Evolutionary conservation across 768 basidiomycete species (phyloP).

Genomic region (Gymnopilus dilepis): DNA sequence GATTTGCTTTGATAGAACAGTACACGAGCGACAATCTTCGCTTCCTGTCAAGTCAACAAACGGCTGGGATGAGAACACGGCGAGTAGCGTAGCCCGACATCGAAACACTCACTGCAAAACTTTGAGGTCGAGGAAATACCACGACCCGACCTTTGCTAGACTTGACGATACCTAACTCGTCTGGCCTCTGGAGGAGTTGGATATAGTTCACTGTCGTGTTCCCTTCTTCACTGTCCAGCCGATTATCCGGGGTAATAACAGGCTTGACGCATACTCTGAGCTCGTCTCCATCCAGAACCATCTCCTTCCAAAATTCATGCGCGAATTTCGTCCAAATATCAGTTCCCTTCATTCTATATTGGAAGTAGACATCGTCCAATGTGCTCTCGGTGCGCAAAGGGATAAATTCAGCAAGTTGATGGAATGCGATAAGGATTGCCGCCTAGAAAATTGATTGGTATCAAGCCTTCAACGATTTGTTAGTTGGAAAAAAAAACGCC

Average conservation of each 20-base stretch:
- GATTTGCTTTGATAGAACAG: background rate
- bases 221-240: background rate
- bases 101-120: background rate
- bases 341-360: background rate
- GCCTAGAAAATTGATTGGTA: background rate
- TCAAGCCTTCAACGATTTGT: no score
- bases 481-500: background rate
- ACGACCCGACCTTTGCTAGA: background rate
- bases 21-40: background rate
- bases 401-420: background rate
- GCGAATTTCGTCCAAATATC: background rate
- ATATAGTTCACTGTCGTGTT: background rate
- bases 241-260: no score
- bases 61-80: no score
- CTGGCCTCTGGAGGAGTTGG: background rate
- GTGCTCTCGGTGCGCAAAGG: background rate
- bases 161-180: background rate
- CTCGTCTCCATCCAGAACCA: background rate
- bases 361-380: background rate
- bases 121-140: background rate
- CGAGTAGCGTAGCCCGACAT: no score
- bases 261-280: background rate
- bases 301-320: background rate
- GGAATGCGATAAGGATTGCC: background rate
- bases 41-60: background rate